Evolutionary conservation across 805 yeast species (phyloP), one percentile per base, ranked within the genome.

Genomic region (Wickerhamiella lipophila): DNA sequence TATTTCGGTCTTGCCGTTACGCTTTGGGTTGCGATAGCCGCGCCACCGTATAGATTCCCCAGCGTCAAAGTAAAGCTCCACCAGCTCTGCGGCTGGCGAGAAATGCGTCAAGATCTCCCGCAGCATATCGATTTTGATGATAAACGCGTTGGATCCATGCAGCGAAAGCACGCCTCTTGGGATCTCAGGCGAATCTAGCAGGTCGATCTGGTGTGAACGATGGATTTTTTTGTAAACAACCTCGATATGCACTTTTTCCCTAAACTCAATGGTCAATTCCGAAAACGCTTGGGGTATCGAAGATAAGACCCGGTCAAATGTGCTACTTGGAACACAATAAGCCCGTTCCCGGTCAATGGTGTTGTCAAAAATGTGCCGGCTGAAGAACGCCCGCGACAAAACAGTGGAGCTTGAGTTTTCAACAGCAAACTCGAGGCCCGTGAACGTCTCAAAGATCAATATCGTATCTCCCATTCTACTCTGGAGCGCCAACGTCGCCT

Each of bases 21-120:
- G 39, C 13, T 30, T 25, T n/a, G 44, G 42, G 15, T 48, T 34
- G 9, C 47, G 19, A 41, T 42, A 48, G 8, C 57, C 56, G 7
- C 50, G 49, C 22, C 52, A 46, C 21, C 43, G 52, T 32, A 55
- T 52, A 22, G 19, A 27, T 13, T 42, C 38, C 21, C 39, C 42
- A 4, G 45, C 34, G 13, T 50, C 51, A 39, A 56, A 47, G 21
- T 35, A 30, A 19, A 56, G 43, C 29, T 52, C 52, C n/a, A 52
- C 49, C 45, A 53, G 55, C 23, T 56, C 59, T 9, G 59, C 59
- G 5, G 50, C 46, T n/a, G 48, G 15, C 41, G 38, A 29, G 30
- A 42, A 42, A n/a, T 48, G 47, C 32, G 38, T 15, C 32, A 48
- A 25, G 22, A 48, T 29, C 11, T 21, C 21, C 15, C 40, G 39